A percentile compares a stretch with the other conserved stretches of the same genome.
phyloP scores from a whole-genome alignment of 1,284 basidiomycete species.

The Porogramme epimiltina region DNA sequence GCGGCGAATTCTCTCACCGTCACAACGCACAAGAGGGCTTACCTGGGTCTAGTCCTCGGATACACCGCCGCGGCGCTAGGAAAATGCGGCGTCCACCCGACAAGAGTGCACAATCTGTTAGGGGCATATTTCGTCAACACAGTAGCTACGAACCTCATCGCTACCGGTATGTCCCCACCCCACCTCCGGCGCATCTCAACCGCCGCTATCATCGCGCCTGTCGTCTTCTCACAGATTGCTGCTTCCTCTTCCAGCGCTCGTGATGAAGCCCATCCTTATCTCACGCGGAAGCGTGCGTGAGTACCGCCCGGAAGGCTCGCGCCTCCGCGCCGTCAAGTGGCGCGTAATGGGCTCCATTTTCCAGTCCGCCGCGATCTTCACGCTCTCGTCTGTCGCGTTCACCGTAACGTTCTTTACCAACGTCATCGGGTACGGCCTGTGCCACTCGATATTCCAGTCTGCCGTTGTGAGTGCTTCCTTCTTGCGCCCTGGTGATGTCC shows the following conservation, averaged over 20 bases:
- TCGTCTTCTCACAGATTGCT: neutral
- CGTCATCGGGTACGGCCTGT: constrained; percentile 16
- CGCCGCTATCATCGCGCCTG: neutral
- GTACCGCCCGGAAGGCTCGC: neutral
- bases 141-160: constrained; percentile 1
- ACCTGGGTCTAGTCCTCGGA: constrained; percentile 2
- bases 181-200: neutral
- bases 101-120: neutral
- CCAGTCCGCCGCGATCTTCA: constrained; percentile 20
- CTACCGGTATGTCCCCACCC: neutral
- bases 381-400: constrained; percentile 15
- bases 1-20: too few relatives aligned
- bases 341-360: constrained; percentile 17
- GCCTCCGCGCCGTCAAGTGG: constrained; percentile 8
- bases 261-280: constrained; percentile 17
- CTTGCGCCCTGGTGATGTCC: neutral
- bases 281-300: constrained; percentile 4
- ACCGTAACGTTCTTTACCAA: constrained; percentile 16
- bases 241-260: constrained; percentile 5
- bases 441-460: constrained; percentile 18
- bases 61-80: neutral
- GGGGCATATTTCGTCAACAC: constrained; percentile 2
- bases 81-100: neutral
- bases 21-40: neutral
- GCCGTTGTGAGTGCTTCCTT: constrained; percentile 11